Base-by-base conservation (phyloP, 2,329 filamentous ascomycete genomes). In the Cordyceps javanica region DNA sequence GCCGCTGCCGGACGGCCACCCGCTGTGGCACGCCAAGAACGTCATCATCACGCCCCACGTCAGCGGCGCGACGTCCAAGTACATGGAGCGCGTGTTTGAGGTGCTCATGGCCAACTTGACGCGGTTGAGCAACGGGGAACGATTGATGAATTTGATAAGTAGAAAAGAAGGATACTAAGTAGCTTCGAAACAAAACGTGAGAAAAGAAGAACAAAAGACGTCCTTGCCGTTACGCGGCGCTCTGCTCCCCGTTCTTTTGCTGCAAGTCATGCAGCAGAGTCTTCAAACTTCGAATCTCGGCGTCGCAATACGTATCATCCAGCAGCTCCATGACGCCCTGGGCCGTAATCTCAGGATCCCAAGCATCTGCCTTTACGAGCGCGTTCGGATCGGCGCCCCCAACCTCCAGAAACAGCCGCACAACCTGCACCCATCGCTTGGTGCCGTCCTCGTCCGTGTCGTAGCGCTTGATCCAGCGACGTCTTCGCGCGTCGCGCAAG, bases 21-120 rank as follows among this genome's bases (percentile, higher is more conserved):
- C 82, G 61, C 72, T 93, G 52, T 93, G 89, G 89, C 79, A 75
- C 26, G 75, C 86, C 14, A 81, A 82, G 60, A 91, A 91, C 68
- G 76, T 87, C 16, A 80, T 87, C 53, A 80, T 93, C 46, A 79
- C 77, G 23, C 79, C 79, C 16, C 79, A 81, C 60, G 67, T 80
- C 11, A 79, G 77, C 51, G 75, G 74, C 0, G 62, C 60, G 6
- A 77, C 76, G 8, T 70, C 67, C 1, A 66, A 67, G 9, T 79
- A 79, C 51, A 66, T 63, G 46, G 67, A 70, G 16, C 66, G 78
- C 3, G 64, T 78, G 19, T 63, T 77, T 57, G 72, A 69, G 5
- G 76, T 81, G 6, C 58, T 79, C 50, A 68, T 70, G 46, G 53
- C 69, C 34, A 81, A 81, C 44, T 58, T 81, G 39, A 62, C 65